Evolutionary conservation across 148 eudicot genomes (phyloP).

Genomic region (Camellia lanceoleosa): DNA sequence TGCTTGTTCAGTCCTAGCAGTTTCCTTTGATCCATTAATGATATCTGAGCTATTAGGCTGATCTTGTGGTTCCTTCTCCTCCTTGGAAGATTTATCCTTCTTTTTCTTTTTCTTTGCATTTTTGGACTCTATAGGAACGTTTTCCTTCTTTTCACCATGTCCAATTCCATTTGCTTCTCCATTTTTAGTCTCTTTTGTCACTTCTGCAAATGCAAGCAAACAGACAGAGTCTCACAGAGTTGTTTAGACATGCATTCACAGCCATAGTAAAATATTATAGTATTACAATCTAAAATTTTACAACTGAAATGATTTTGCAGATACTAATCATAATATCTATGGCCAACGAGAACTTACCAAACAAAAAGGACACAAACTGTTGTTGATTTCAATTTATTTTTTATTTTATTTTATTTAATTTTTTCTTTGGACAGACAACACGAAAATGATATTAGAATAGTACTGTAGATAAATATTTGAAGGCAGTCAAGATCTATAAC

Average conservation of each 20-base stretch:
- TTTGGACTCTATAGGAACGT: slow-evolving; percentile 40
- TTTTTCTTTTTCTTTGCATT: slow-evolving; percentile 60
- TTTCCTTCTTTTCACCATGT: slow-evolving; percentile 43
- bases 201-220: slow-evolving; percentile 22
- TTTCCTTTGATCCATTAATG: slow-evolving; percentile 19
- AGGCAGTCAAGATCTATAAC: no score
- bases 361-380: not conserved
- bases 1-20: slow-evolving; percentile 30
- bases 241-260: not conserved
- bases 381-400: not conserved
- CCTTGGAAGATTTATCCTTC: slow-evolving; percentile 52
- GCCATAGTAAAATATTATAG: no score
- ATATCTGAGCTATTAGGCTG: slow-evolving; percentile 36
- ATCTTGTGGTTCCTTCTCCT: slow-evolving; percentile 38
- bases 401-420: not conserved
- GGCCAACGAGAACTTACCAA: not conserved
- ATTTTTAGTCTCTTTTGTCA: slow-evolving; percentile 32
- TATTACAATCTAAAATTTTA: no score
- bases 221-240: no score
- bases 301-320: not conserved
- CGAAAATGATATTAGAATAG: no score
- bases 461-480: no score
- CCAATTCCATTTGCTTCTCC: slow-evolving; percentile 35
- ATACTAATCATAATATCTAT: not conserved
- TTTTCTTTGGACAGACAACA: no score